Percentiles rank a stretch among this genome's conserved stretches.
Evolutionary conservation across 306 rosid species (phyloP).

Genomic region (Malus asiatica): DNA sequence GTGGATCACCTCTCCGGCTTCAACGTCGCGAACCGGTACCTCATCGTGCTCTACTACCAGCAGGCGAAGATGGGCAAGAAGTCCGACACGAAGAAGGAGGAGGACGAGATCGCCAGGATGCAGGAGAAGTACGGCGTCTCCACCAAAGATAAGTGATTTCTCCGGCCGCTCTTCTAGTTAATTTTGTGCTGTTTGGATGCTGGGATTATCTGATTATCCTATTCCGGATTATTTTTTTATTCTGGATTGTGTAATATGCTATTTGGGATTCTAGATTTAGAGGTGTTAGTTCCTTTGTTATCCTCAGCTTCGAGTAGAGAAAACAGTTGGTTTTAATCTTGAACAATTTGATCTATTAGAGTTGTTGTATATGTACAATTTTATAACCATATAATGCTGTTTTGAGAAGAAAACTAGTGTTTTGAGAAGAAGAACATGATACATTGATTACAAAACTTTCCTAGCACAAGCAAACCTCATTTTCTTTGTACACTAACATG

Average conservation of each 20-base stretch:
- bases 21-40: slow-evolving; percentile 86
- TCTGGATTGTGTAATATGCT: background rate
- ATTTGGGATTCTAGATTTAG: background rate
- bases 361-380: slow-evolving; percentile 39
- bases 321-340: background rate
- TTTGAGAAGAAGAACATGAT: slow-evolving; percentile 24
- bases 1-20: slow-evolving; percentile 95
- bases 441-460: slow-evolving; percentile 63
- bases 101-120: slow-evolving; percentile 75
- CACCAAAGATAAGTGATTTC: slow-evolving; percentile 68
- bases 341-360: background rate
- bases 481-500: slow-evolving; percentile 35
- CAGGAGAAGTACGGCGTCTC: slow-evolving; percentile 90
- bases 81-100: slow-evolving; percentile 86
- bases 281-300: background rate
- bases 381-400: slow-evolving; percentile 14
- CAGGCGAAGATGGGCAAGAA: slow-evolving; percentile 97
- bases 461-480: slow-evolving; percentile 18
- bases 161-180: background rate
- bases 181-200: background rate
- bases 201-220: background rate
- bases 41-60: slow-evolving; percentile 87
- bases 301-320: background rate
- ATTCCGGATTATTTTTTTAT: background rate
- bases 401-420: background rate